phyloP scores from a whole-genome alignment of 345 rosid genomes.

The Citrus unshiu region DNA sequence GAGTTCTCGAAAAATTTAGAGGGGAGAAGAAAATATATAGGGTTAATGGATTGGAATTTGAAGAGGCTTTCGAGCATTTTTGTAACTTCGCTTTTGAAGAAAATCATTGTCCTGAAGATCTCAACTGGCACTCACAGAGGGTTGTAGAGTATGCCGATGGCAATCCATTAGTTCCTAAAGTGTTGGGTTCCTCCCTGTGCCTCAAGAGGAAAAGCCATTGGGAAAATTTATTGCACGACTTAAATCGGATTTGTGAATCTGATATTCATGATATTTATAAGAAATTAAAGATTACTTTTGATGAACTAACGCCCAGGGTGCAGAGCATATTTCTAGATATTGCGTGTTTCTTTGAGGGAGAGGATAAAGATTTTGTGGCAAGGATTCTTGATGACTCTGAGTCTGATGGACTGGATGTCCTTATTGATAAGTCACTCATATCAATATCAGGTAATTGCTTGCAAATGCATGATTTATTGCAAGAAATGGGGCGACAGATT shows the following conservation, averaged over 20 bases:
- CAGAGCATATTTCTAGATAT: conserved; percentile 39
- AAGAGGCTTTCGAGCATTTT: conserved; percentile 9
- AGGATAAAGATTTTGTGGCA: conserved; percentile 6
- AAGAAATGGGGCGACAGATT: no score
- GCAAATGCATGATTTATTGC: no score
- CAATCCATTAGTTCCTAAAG: conserved; percentile 6
- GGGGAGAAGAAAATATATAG: not conserved
- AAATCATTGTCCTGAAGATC: not conserved
- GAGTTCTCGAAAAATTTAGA: not conserved
- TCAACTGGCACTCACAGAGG: not conserved
- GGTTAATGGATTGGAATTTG: not conserved
- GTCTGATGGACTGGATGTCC: not conserved
- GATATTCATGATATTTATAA: not conserved
- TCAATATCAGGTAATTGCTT: fast-evolving
- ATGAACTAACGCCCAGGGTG: not conserved
- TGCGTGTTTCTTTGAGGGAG: conserved; percentile 39
- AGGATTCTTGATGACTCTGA: conserved; percentile 10
- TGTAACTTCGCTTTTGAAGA: not conserved
- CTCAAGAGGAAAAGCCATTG: not conserved
- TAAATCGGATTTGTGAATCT: not conserved
- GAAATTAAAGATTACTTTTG: conserved; percentile 9
- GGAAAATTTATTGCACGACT: not conserved
- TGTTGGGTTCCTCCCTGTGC: not conserved
- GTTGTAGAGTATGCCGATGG: conserved; percentile 2
- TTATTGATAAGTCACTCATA: no score